These are phyloP conservation scores for Lentinula lateritia DNA, from an alignment of 768 basidiomycete species.

Conservation along the genomic window DNA sequence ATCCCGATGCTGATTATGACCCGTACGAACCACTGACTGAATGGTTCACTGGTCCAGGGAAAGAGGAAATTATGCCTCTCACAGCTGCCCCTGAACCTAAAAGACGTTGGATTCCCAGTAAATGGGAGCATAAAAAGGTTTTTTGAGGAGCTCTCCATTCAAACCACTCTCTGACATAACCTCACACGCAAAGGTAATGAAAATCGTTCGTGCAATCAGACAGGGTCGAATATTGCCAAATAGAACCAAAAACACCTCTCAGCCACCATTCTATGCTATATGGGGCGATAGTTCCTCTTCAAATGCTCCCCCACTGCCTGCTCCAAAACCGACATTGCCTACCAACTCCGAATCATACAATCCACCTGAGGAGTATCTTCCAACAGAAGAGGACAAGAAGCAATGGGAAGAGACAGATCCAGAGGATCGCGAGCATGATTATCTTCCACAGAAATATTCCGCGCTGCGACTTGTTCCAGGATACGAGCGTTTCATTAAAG, in stretches of 20 bases:
- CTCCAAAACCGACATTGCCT: constrained; percentile 86
- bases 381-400: constrained; percentile 72
- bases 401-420: constrained; percentile 80
- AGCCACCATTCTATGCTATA: constrained; percentile 76
- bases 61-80: constrained; percentile 92
- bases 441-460: constrained; percentile 81
- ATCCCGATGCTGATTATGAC: constrained; percentile 85
- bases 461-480: constrained; percentile 88
- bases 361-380: constrained; percentile 94
- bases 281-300: constrained; percentile 79
- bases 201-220: constrained; percentile 97
- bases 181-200: constrained; percentile 72
- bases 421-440: constrained; percentile 87
- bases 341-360: constrained; percentile 98
- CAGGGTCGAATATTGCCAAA: constrained; percentile 91
- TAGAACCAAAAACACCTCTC: constrained; percentile 64
- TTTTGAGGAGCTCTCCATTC: constrained; percentile 3
- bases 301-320: constrained; percentile 84
- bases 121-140: constrained; percentile 99
- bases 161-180: neutral
- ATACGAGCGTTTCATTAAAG: constrained; percentile 87
- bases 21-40: constrained; percentile 92
- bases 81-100: constrained; percentile 92
- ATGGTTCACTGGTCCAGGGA: constrained; percentile 96
- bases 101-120: constrained; percentile 92